These are phyloP conservation scores for Sclerotinia subarctica DNA, from an alignment of 2,329 filamentous ascomycete genomes.

Conservation along the genomic window DNA sequence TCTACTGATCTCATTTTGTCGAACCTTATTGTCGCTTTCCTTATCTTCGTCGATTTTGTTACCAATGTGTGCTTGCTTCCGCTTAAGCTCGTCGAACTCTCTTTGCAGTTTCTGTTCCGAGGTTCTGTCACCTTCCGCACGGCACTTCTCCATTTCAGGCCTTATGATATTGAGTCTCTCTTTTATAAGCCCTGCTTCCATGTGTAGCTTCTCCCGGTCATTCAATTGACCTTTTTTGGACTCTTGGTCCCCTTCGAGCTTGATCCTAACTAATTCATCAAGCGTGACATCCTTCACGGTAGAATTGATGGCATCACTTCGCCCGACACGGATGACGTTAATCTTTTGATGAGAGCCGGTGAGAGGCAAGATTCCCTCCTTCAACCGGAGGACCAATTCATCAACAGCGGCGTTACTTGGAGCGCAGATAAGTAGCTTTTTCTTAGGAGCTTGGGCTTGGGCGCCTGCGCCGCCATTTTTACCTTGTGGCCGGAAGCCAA, in stretches of 20 bases:
- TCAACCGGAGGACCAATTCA: conserved; percentile 89
- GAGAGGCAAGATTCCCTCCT: conserved; percentile 76
- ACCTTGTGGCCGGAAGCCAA: conserved; percentile 36
- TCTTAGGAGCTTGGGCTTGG: conserved; percentile 46
- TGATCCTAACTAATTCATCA: conserved; percentile 81
- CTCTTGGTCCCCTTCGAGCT: conserved; percentile 61
- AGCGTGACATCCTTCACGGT: conserved; percentile 88
- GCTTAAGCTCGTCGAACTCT: conserved; percentile 74
- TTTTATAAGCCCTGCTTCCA: conserved; percentile 70
- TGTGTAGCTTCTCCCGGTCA: conserved; percentile 55
- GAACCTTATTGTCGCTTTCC: conserved; percentile 77
- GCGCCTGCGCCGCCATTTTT: conserved; percentile 38
- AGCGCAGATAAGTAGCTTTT: conserved; percentile 95
- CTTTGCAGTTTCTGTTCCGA: conserved; percentile 60
- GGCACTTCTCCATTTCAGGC: conserved; percentile 66
- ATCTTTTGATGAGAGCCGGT: conserved; percentile 71
- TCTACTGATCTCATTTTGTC: conserved; percentile 82
- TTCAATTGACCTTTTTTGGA: conserved; percentile 51
- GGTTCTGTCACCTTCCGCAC: conserved; percentile 50
- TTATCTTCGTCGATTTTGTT: conserved; percentile 83
- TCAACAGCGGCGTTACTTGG: conserved; percentile 98
- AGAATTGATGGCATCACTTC: conserved; percentile 87
- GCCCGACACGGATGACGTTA: conserved; percentile 84
- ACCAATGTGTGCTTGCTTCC: conserved; percentile 71
- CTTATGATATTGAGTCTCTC: conserved; percentile 69